Conservation (phyloP, 2,329 filamentous ascomycete species). For the Penicillium freii region DNA sequence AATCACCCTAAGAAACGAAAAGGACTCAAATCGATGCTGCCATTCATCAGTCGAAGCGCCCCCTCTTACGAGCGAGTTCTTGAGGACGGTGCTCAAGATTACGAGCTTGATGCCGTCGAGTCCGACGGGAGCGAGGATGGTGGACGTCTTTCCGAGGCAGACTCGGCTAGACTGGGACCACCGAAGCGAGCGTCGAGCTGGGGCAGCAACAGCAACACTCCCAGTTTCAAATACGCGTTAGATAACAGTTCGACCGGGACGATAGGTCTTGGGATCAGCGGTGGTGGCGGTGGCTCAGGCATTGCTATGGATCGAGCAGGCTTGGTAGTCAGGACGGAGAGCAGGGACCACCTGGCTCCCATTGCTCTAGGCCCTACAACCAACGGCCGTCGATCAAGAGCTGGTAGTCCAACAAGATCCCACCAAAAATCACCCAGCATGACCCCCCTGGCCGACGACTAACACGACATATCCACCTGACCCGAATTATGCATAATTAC, state of each 20-base stretch:
- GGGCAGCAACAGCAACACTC: constrained; percentile 32
- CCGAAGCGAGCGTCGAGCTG: constrained; percentile 42
- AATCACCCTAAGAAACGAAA: constrained; percentile 50
- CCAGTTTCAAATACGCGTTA: constrained; percentile 38
- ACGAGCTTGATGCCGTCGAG: constrained; percentile 71
- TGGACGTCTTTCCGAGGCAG: constrained; percentile 60
- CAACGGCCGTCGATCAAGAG: constrained; percentile 44
- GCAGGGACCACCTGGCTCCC: constrained; percentile 70
- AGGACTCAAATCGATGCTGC: constrained; percentile 59
- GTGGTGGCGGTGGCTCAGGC: constrained; percentile 23
- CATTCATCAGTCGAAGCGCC: constrained; percentile 34
- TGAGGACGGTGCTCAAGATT: constrained; percentile 72
- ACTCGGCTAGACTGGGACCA: constrained; percentile 56
- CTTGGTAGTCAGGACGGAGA: constrained; percentile 78
- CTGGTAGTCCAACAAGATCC: constrained; percentile 50
- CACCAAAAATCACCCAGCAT: constrained; percentile 38
- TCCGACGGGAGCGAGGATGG: constrained; percentile 55
- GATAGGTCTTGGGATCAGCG: constrained; percentile 37
- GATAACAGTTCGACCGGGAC: constrained; percentile 43
- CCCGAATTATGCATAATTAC: constrained; percentile 16
- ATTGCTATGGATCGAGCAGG: constrained; percentile 63
- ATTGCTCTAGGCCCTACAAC: constrained; percentile 52
- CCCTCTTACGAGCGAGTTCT: constrained; percentile 77
- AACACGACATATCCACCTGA: constrained; percentile 17
- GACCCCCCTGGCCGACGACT: constrained; percentile 37